phyloP scores from a whole-genome alignment of 345 rosid species.

The Dipteronia sinensis region DNA sequence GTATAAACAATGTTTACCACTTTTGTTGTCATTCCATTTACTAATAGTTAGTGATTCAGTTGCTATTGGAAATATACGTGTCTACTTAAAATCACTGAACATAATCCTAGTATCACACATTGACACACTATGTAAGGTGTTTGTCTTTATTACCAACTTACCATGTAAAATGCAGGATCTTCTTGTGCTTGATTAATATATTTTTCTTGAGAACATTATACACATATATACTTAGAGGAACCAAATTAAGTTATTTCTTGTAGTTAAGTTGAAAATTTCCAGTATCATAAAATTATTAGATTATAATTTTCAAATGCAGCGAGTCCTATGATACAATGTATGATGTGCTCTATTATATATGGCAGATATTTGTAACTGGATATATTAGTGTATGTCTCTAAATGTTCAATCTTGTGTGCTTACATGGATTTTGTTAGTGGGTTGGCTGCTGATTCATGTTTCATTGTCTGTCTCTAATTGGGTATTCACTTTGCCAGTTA shows the following conservation, averaged over 20 bases:
- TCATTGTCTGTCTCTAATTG: neutral
- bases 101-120: neutral
- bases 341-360: neutral
- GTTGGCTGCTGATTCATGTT: slow-evolving; percentile 1
- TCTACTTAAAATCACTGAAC: neutral
- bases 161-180: neutral
- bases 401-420: slow-evolving; percentile 6
- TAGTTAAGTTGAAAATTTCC: neutral
- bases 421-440: neutral
- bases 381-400: neutral
- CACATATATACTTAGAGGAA: neutral
- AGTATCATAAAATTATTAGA: neutral
- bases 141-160: neutral
- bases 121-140: neutral
- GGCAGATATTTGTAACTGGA: neutral
- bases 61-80: neutral
- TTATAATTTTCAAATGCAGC: neutral
- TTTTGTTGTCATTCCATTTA: neutral
- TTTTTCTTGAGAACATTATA: neutral
- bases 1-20: neutral
- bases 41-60: neutral
- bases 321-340: neutral
- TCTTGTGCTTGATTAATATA: neutral
- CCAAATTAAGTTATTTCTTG: neutral
- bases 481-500: neutral